Base-by-base conservation (phyloP, 2,329 filamentous ascomycete species). In the Penicillium sp. region DNA sequence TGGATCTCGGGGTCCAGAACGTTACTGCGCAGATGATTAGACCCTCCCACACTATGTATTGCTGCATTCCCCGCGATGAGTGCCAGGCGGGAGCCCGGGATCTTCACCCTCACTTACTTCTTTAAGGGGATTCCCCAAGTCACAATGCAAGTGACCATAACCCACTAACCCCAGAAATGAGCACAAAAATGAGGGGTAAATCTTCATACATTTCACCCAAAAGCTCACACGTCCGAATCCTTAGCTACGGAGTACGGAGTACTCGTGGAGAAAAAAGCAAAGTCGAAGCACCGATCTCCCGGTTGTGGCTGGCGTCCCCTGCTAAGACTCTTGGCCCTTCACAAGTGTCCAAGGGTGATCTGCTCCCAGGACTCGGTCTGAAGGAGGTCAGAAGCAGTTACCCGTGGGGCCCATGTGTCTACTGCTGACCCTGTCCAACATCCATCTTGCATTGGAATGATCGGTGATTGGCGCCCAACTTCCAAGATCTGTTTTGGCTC, bases 21-120 rank as follows among this genome's bases (percentile, higher is more conserved):
- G 36, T 37, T 33, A 19, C 9, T 30, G 5, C 19, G 19, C 19
- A 22, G 19, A 36, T 48, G 46, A 18, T 43, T 43, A 30, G 46
- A 19, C 39, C 46, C n/a, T 48, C 18, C n/a, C 22, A 40, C 27
- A n/a, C n/a, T n/a, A n/a, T n/a, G n/a, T 27, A 16, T 25, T 30
- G 34, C 33, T 45, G 42, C 42, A 43, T 49, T 49, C 46, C 46
- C 46, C 46, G 46, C 46, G 46, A 37, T 37, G 14, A 43, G 22
- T 41, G 34, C 38, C 31, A 36, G 39, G 8, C 31, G 11, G 45
- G 22, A 25, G 19, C 18, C 45, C 16, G 39, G 19, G 46, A 49
- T 49, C 46, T 30, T 37, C 46, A 14, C 27, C 16, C 22, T 9
- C 9, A 3, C 6, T 43, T 43, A 44, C 46, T 29, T 14, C 4